Conservation (phyloP, 305 asterid genomes). For the Caryopteris hybrid region DNA sequence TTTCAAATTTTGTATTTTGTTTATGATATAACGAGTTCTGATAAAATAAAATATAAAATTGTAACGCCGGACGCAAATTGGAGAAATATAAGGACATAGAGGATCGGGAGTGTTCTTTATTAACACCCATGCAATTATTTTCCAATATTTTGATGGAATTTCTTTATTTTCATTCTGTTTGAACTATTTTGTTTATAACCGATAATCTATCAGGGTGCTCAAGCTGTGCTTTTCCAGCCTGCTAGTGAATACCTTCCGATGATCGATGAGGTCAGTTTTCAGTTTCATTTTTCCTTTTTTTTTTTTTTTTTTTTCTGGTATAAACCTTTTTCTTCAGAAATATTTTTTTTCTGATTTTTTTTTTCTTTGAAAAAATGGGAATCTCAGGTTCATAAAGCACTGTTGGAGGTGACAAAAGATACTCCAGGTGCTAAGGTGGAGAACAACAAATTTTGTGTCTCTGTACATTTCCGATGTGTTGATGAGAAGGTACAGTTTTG, state of each 20-base stretch:
- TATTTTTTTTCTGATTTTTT: no score
- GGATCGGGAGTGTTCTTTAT: background rate
- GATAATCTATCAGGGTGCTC: slow-evolving; percentile 53
- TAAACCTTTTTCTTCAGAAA: no score
- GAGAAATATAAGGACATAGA: no score
- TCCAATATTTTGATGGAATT: background rate
- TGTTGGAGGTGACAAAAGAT: slow-evolving; percentile 61
- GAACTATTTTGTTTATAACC: no score
- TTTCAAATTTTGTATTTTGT: background rate
- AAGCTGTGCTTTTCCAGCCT: slow-evolving; percentile 70
- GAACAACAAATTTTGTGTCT: slow-evolving; percentile 80
- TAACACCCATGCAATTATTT: background rate
- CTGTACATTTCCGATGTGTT: slow-evolving; percentile 96
- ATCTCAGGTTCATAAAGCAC: slow-evolving; percentile 57
- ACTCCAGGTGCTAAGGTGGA: slow-evolving; percentile 82
- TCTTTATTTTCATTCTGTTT: no score
- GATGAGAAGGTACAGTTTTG: slow-evolving; percentile 66
- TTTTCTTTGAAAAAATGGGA: background rate
- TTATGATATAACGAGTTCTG: background rate
- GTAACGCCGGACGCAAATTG: no score
- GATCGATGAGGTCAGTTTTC: slow-evolving; percentile 65
- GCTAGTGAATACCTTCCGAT: slow-evolving; percentile 89
- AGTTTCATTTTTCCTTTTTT: no score
- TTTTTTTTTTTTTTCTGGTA: no score
- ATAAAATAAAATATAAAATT: no score